Conservation (phyloP, 2,329 filamentous ascomycete genomes). For the Colletotrichum eleusines region DNA sequence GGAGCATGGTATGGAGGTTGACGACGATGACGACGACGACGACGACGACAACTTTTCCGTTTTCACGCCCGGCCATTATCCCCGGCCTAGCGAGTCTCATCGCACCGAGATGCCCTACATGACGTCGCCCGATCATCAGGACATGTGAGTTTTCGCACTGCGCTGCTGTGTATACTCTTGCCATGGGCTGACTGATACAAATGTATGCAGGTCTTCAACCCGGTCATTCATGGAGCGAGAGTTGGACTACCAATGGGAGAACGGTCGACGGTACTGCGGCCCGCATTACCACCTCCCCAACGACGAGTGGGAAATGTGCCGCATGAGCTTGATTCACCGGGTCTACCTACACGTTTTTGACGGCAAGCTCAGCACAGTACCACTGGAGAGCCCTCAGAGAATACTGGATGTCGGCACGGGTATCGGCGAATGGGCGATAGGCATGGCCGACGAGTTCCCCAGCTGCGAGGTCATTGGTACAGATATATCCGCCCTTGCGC, state of each 20-base stretch:
- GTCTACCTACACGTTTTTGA: conserved; percentile 68
- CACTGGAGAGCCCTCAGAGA: conserved; percentile 53
- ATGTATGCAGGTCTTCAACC: conserved; percentile 55
- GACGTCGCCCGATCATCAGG: conserved; percentile 49
- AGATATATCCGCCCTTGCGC: conserved; percentile 70
- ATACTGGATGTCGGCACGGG: conserved; percentile 71
- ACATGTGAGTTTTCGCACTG: conserved; percentile 54
- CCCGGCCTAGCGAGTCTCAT: conserved; percentile 51
- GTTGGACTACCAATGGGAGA: conserved; percentile 69
- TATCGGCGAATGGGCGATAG: conserved; percentile 64
- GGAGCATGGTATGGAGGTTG: conserved; percentile 43
- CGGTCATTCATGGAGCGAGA: conserved; percentile 63
- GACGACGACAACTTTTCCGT: conserved; percentile 56
- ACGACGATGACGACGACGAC: conserved; percentile 55
- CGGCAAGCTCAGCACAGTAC: conserved; percentile 58
- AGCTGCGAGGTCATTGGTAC: conserved; percentile 69
- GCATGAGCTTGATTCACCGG: conserved; percentile 72
- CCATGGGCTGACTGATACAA: conserved; percentile 35
- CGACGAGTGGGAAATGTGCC: conserved; percentile 73
- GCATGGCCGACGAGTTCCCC: conserved; percentile 66
- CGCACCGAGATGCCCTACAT: conserved; percentile 51
- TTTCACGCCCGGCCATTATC: conserved; percentile 58
- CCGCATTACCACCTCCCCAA: conserved; percentile 73
- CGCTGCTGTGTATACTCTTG: conserved; percentile 34
- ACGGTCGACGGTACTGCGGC: conserved; percentile 72